These are phyloP conservation scores for Saksenaea oblongispora DNA, from an alignment of 371 early-diverging fungal species.

Conservation along the genomic window DNA sequence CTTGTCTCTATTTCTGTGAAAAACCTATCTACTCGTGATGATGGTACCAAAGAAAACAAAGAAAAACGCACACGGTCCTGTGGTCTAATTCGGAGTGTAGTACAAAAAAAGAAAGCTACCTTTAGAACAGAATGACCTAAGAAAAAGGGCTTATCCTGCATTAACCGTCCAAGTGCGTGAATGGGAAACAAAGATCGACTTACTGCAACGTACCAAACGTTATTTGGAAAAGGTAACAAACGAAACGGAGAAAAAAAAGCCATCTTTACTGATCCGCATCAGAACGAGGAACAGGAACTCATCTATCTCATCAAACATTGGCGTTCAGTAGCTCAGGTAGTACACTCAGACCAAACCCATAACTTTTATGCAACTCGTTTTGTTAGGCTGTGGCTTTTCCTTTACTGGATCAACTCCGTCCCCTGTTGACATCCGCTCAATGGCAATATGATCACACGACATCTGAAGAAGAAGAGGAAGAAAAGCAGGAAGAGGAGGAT, in stretches of 20 bases:
- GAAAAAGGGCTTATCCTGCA: background rate
- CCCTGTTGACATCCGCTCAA: background rate
- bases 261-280: background rate
- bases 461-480: background rate
- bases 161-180: background rate
- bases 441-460: background rate
- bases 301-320: slow-evolving; percentile 7
- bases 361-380: background rate
- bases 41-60: background rate
- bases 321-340: slow-evolving; percentile 21
- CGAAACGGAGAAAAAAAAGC: background rate
- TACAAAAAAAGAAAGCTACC: background rate
- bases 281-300: slow-evolving; percentile 16
- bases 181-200: slow-evolving; percentile 8
- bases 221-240: slow-evolving; percentile 10
- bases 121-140: background rate
- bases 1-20: background rate
- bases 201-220: background rate
- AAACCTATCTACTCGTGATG: background rate
- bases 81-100: background rate
- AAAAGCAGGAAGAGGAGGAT: slow-evolving; percentile 11
- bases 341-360: background rate
- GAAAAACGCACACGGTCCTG: background rate
- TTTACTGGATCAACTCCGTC: background rate
- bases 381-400: background rate